These are phyloP conservation scores for Sporothrix brunneoviolacea DNA, from an alignment of 2,329 filamentous ascomycete genomes.

Conservation along the genomic window DNA sequence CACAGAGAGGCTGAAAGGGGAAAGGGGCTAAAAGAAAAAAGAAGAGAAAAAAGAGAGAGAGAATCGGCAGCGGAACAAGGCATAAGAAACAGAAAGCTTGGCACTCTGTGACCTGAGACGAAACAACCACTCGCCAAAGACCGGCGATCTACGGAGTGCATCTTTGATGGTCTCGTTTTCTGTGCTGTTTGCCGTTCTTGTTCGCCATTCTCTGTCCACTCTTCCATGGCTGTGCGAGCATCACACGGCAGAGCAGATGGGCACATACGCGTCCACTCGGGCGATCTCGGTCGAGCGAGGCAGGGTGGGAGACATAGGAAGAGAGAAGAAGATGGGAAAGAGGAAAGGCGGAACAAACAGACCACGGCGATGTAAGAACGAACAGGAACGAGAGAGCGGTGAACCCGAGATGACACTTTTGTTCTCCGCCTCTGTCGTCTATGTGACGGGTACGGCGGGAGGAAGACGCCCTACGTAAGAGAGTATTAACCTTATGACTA, in stretches of 20 bases:
- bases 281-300: neutral
- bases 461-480: too few species aligned
- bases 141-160: slow-evolving; percentile 5
- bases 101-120: neutral
- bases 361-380: too few species aligned
- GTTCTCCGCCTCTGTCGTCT: too few species aligned
- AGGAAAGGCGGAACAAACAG: neutral
- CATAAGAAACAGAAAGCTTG: slow-evolving; percentile 8
- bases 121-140: slow-evolving; percentile 1
- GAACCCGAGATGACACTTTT: too few species aligned
- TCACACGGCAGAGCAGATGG: neutral
- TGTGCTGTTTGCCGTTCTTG: too few species aligned
- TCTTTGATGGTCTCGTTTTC: neutral
- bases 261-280: neutral
- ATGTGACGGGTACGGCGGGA: too few species aligned
- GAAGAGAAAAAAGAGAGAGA: neutral
- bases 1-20: neutral
- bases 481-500: too few species aligned
- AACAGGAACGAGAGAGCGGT: too few species aligned
- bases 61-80: neutral
- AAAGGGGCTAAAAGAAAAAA: neutral
- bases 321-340: neutral
- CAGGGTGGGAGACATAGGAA: neutral
- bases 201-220: too few species aligned
- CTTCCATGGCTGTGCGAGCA: neutral